A percentile compares a stretch with the other conserved stretches of the same genome.
Conservation (phyloP, 2,329 filamentous ascomycete species). For the Nemania diffusa region DNA sequence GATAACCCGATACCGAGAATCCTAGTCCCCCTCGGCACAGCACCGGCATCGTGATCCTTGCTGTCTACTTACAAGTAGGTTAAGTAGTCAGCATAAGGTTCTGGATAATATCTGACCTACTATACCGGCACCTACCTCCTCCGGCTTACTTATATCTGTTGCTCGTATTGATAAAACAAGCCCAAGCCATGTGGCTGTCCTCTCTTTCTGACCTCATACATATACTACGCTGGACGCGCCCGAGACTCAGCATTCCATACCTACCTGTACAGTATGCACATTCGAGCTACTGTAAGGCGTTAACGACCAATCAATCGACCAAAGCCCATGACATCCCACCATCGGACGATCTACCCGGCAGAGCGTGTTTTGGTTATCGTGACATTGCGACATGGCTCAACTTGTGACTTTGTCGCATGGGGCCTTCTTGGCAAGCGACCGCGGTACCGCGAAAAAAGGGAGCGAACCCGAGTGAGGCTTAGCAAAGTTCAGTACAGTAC, state of each 20-base stretch:
- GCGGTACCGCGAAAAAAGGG: neutral
- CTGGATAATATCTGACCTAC: too few species aligned
- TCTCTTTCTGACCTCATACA: neutral
- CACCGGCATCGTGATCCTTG: neutral
- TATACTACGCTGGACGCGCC: too few species aligned
- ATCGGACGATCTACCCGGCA: constrained; percentile 26
- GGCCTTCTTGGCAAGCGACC: neutral
- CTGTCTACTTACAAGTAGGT: too few species aligned
- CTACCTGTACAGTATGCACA: too few species aligned
- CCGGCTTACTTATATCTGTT: neutral
- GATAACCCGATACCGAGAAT: neutral
- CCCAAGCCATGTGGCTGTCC: neutral
- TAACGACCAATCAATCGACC: constrained; percentile 16
- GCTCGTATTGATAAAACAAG: neutral
- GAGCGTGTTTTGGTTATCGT: constrained; percentile 4
- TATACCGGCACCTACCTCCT: too few species aligned
- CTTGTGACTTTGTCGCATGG: constrained; percentile 12
- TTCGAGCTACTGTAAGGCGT: too few species aligned
- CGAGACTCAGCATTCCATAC: neutral
- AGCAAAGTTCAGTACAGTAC: too few species aligned
- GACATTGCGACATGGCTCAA: constrained; percentile 7
- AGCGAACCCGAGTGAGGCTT: neutral
- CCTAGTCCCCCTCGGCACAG: neutral
- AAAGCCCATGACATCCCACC: constrained; percentile 9
- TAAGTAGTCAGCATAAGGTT: neutral